Conservation (phyloP, 169 alveolate genomes). For the Plasmodium inui region DNA sequence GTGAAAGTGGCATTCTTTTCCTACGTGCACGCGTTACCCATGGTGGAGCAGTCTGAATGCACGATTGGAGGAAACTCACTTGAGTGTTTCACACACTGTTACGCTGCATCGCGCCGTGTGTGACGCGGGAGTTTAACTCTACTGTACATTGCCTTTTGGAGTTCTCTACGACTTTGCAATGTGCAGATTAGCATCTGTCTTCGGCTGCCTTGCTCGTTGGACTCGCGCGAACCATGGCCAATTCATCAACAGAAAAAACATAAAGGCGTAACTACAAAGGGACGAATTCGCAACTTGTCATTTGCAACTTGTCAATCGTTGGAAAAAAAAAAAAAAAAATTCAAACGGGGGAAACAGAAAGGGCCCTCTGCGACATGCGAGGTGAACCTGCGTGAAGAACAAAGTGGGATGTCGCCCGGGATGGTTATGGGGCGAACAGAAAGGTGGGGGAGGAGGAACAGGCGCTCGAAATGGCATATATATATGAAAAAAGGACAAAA, state of each 20-base stretch:
- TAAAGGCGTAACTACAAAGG: background rate
- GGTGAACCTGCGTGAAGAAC: background rate
- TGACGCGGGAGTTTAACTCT: background rate
- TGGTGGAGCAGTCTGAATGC: background rate
- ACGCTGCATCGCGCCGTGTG: background rate
- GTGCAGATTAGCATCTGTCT: background rate
- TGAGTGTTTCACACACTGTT: background rate
- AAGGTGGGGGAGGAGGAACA: background rate
- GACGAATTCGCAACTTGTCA: background rate
- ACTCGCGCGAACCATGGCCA: background rate
- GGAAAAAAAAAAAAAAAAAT: background rate
- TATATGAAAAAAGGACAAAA: background rate
- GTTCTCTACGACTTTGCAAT: background rate
- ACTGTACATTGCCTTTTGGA: background rate
- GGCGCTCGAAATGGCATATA: background rate
- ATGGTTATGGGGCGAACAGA: background rate
- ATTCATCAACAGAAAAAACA: conserved; percentile 1
- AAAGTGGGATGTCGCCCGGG: background rate
- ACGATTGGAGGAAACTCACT: background rate
- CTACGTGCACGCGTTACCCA: background rate
- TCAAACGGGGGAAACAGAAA: background rate
- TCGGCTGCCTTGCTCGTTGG: background rate
- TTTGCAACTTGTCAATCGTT: background rate
- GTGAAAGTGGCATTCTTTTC: background rate
- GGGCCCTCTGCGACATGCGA: background rate